Conservation (phyloP, 1,284 basidiomycete species). For the Sanguinoderma infundibulare region DNA sequence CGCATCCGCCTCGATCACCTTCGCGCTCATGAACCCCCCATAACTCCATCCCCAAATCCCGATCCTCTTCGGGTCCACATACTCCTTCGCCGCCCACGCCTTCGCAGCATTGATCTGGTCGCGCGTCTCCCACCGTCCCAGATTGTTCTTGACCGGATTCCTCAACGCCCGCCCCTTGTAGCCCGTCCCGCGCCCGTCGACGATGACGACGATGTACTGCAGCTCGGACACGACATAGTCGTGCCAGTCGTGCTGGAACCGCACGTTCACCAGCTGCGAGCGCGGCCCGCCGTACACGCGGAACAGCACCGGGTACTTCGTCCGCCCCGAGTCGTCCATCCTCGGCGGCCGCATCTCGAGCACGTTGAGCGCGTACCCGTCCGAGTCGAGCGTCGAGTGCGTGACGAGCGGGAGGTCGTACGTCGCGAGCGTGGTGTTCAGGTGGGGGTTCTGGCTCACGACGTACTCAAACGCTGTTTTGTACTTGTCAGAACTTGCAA, state of each 20-base stretch:
- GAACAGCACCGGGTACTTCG: constrained; percentile 93
- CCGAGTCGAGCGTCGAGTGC: constrained; percentile 74
- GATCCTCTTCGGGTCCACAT: constrained; percentile 81
- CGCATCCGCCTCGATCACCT: constrained; percentile 86
- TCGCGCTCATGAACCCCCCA: constrained; percentile 92
- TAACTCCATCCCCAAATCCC: constrained; percentile 98
- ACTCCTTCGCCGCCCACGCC: constrained; percentile 76
- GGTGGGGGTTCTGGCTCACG: constrained; percentile 73
- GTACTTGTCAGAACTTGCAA: neutral
- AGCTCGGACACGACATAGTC: constrained; percentile 83
- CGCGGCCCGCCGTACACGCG: constrained; percentile 88
- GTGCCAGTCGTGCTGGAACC: constrained; percentile 82
- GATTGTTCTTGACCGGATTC: constrained; percentile 82
- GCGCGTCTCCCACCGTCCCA: constrained; percentile 85
- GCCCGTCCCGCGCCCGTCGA: constrained; percentile 96
- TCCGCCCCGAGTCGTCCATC: constrained; percentile 91
- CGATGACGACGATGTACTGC: constrained; percentile 85
- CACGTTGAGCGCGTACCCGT: constrained; percentile 87
- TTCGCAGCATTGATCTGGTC: constrained; percentile 90
- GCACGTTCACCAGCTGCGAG: constrained; percentile 77
- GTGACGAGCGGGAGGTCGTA: constrained; percentile 76
- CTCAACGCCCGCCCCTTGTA: constrained; percentile 84
- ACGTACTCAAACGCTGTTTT: constrained; percentile 60
- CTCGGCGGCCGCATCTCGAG: constrained; percentile 89
- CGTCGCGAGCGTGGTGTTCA: constrained; percentile 72